These are phyloP conservation scores for Lactarius tabidus DNA, from an alignment of 768 basidiomycete species.

Conservation along the genomic window DNA sequence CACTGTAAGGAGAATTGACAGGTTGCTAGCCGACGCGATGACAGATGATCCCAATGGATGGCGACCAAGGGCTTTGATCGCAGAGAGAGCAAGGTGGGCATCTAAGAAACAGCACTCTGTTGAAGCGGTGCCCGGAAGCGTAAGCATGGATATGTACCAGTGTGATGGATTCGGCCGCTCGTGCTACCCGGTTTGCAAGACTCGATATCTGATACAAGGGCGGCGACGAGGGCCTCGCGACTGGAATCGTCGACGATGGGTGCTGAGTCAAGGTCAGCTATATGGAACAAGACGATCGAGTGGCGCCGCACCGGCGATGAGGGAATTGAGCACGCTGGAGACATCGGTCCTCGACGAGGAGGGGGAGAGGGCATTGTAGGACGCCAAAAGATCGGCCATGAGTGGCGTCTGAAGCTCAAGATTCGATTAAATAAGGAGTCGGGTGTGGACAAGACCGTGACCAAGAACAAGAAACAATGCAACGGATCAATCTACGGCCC, in stretches of 20 bases:
- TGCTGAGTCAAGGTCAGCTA: constrained; percentile 46
- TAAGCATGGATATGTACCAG: constrained; percentile 12
- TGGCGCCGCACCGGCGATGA: constrained; percentile 44
- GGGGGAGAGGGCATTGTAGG: constrained; percentile 39
- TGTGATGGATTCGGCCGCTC: constrained; percentile 16
- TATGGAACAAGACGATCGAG: constrained; percentile 7
- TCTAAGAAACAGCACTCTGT: constrained; percentile 41
- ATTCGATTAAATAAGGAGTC: background rate
- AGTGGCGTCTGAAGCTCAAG: background rate
- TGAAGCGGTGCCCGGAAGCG: background rate
- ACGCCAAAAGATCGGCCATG: constrained; percentile 46
- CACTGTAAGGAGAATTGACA: constrained; percentile 52
- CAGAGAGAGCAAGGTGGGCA: constrained; percentile 58
- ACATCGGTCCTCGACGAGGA: constrained; percentile 35
- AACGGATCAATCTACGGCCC: constrained; percentile 7
- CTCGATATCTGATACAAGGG: constrained; percentile 11
- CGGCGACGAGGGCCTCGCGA: constrained; percentile 11
- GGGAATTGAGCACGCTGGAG: constrained; percentile 44
- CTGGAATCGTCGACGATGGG: constrained; percentile 1
- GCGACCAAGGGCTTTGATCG: constrained; percentile 73
- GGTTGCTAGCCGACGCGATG: constrained; percentile 51
- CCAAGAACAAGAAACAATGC: background rate
- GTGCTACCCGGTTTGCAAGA: constrained; percentile 18
- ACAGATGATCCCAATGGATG: constrained; percentile 63
- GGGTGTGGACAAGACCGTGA: too few relatives aligned